Evolutionary conservation across 257 asterid genomes (phyloP).

Genomic region (Salvia hispanica): DNA sequence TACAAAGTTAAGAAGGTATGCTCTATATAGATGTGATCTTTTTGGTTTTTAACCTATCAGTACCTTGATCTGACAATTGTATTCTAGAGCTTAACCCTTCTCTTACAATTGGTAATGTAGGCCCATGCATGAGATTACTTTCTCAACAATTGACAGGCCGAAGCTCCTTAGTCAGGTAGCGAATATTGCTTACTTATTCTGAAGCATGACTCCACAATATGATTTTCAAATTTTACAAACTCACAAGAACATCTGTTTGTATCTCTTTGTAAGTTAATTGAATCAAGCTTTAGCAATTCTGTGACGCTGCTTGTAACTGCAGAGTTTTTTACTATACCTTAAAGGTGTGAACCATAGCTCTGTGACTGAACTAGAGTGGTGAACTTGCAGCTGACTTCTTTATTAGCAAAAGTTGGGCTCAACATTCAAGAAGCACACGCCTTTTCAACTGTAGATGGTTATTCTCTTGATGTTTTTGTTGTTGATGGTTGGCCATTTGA

Average conservation of each 20-base stretch:
- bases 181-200: slow-evolving; percentile 24
- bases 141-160: slow-evolving; percentile 83
- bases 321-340: slow-evolving; percentile 8
- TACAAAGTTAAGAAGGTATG: slow-evolving; percentile 59
- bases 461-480: slow-evolving; percentile 84
- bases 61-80: slow-evolving; percentile 14
- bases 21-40: slow-evolving; percentile 25
- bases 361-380: slow-evolving; percentile 33
- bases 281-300: not conserved
- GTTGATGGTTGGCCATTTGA: slow-evolving; percentile 90
- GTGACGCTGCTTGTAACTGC: slow-evolving; percentile 20
- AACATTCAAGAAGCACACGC: slow-evolving; percentile 93
- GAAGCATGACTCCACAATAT: slow-evolving; percentile 18
- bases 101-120: slow-evolving; percentile 43
- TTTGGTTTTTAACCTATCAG: slow-evolving; percentile 15
- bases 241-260: not conserved
- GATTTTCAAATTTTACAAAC: slow-evolving; percentile 1
- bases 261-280: not conserved
- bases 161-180: slow-evolving; percentile 90
- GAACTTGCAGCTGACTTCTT: slow-evolving; percentile 68
- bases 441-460: slow-evolving; percentile 84
- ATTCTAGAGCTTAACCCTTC: slow-evolving; percentile 11
- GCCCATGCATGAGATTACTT: slow-evolving; percentile 96
- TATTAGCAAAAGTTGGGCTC: slow-evolving; percentile 77
- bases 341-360: slow-evolving; percentile 6